Conservation (phyloP, 805 yeast genomes). For the Ogataea kodamae region DNA sequence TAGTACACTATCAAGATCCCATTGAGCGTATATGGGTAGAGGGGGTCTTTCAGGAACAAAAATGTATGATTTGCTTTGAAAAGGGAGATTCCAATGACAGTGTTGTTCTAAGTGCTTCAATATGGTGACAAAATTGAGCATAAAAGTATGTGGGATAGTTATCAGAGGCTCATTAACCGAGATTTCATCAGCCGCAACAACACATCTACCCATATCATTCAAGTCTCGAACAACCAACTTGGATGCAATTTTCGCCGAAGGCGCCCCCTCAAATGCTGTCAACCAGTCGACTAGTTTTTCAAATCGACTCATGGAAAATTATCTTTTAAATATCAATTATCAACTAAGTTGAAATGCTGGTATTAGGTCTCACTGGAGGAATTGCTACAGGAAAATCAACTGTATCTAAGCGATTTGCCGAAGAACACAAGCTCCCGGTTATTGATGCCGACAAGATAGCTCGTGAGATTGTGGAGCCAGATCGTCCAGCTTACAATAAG, state of each 20-base stretch:
- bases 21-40: slow-evolving; percentile 14
- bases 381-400: slow-evolving; percentile 97
- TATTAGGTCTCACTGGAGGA: slow-evolving; percentile 96
- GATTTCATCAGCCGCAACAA: slow-evolving; percentile 43
- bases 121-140: slow-evolving; percentile 57
- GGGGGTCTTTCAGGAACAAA: slow-evolving; percentile 24
- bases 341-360: slow-evolving; percentile 51
- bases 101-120: slow-evolving; percentile 40
- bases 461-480: slow-evolving; percentile 79
- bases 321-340: slow-evolving; percentile 1
- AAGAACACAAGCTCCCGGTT: slow-evolving; percentile 51
- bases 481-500: slow-evolving; percentile 61
- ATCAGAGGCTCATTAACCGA: slow-evolving; percentile 43
- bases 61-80: slow-evolving; percentile 15
- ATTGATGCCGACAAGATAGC: slow-evolving; percentile 94
- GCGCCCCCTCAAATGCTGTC: slow-evolving; percentile 6
- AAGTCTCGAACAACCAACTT: slow-evolving; percentile 42
- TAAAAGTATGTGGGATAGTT: slow-evolving; percentile 52
- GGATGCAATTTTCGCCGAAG: slow-evolving; percentile 33
- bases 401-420: slow-evolving; percentile 58
- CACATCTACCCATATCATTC: slow-evolving; percentile 58
- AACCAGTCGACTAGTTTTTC: slow-evolving; percentile 34
- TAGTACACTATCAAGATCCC: slow-evolving; percentile 34
- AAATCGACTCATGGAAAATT: slow-evolving; percentile 15
- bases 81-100: slow-evolving; percentile 26